phyloP scores from a whole-genome alignment of 2,329 filamentous ascomycete species.

The Blumeria hordei region DNA sequence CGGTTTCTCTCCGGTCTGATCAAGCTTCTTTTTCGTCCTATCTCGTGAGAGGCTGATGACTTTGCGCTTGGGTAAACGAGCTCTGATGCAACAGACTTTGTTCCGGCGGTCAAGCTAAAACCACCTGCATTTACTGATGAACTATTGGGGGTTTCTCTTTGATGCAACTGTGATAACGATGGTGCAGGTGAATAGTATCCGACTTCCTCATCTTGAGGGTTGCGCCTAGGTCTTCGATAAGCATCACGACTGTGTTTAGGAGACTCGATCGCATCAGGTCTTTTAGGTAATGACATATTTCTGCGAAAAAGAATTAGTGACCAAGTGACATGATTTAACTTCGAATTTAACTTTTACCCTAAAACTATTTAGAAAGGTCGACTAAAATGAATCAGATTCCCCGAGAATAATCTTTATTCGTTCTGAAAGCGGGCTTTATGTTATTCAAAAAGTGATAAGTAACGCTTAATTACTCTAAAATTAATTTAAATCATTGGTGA shows the following conservation, averaged over 20 bases:
- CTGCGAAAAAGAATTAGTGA: constrained; percentile 4
- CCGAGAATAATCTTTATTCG: too few relatives aligned
- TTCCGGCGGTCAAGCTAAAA: constrained; percentile 13
- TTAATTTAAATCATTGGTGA: too few relatives aligned
- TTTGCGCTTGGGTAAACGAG: constrained; percentile 21
- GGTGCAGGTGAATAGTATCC: constrained; percentile 16
- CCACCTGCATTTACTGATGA: constrained; percentile 33
- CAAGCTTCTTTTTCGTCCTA: constrained; percentile 59
- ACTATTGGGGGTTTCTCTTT: constrained; percentile 30
- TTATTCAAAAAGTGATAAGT: too few relatives aligned
- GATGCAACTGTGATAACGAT: constrained; percentile 15
- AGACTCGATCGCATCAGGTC: constrained; percentile 22
- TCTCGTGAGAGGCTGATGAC: constrained; percentile 13
- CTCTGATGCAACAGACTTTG: constrained; percentile 22
- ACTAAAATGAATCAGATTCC: not conserved
- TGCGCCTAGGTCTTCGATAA: constrained; percentile 41
- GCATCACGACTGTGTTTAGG: constrained; percentile 35
- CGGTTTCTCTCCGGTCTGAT: constrained; percentile 72
- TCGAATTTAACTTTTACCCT: not conserved
- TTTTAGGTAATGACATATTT: constrained; percentile 33
- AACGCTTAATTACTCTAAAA: too few relatives aligned
- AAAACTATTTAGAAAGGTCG: not conserved
- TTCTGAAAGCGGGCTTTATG: too few relatives aligned
- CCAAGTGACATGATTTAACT: too few relatives aligned
- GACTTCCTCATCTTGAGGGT: constrained; percentile 46